Evolutionary conservation across 805 yeast species (phyloP).

Genomic region (Monosporozyma yasuniensis): DNA sequence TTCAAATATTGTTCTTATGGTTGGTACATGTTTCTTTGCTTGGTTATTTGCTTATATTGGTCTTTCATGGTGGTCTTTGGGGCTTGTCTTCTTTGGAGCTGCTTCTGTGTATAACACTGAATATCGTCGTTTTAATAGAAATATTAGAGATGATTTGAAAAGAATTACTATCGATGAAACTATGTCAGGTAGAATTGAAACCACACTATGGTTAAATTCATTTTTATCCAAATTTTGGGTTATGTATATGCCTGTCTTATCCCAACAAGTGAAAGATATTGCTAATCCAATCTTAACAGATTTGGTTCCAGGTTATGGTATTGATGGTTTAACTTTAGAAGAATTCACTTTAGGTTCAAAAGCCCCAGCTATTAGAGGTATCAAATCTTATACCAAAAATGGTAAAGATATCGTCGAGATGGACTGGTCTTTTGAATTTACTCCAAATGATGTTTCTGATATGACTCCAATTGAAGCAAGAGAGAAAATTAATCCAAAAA

Average conservation of each 20-base stretch:
- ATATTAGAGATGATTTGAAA: conserved; percentile 66
- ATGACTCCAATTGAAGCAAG: conserved; percentile 71
- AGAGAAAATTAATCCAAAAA: conserved; percentile 68
- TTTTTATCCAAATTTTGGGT: conserved; percentile 79
- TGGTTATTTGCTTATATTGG: conserved; percentile 60
- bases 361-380: conserved; percentile 64
- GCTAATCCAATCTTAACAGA: conserved; percentile 63
- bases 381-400: conserved; percentile 62
- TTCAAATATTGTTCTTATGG: conserved; percentile 53
- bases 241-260: conserved; percentile 77
- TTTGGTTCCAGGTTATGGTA: conserved; percentile 76
- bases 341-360: conserved; percentile 76
- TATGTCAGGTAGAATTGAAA: conserved; percentile 54
- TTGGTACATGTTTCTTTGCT: conserved; percentile 65
- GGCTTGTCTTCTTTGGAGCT: conserved; percentile 50
- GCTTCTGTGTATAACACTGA: conserved; percentile 64
- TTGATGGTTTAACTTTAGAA: conserved; percentile 62
- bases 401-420: conserved; percentile 63
- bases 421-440: conserved; percentile 77
- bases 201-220: conserved; percentile 74
- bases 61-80: conserved; percentile 54
- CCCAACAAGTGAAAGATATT: conserved; percentile 61
- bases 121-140: conserved; percentile 65
- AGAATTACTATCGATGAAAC: conserved; percentile 56
- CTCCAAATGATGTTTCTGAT: conserved; percentile 75